phyloP scores from a whole-genome alignment of 108 stramenopile species.

The Nitzschia sp. region DNA sequence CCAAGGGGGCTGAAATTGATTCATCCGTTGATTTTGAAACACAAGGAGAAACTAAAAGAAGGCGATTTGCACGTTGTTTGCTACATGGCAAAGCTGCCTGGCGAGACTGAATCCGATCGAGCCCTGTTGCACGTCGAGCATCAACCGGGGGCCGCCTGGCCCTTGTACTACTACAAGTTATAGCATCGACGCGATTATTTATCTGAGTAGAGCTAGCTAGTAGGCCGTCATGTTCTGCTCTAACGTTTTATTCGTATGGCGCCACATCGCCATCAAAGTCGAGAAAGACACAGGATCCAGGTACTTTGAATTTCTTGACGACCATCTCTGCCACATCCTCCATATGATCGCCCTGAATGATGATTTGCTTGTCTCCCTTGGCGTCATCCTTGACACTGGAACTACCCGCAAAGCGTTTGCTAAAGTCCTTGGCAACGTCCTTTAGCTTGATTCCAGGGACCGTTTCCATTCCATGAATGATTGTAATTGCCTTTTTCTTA shows the following conservation, averaged over 20 bases:
- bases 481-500: conserved; percentile 87
- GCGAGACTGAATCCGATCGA: conserved; percentile 36
- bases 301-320: conserved; percentile 81
- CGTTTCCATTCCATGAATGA: conserved; percentile 91
- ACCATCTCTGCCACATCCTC: conserved; percentile 93
- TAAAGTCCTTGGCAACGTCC: conserved; percentile 91
- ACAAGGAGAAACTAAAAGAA: neutral
- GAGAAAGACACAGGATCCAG: conserved; percentile 67
- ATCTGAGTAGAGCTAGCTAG: no score
- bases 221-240: no score
- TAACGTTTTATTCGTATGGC: conserved; percentile 52
- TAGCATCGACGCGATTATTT: no score
- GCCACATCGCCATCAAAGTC: conserved; percentile 84
- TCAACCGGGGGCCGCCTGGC: conserved; percentile 77
- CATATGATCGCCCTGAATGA: conserved; percentile 96
- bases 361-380: conserved; percentile 72
- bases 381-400: conserved; percentile 89
- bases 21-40: conserved; percentile 30
- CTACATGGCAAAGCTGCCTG: conserved; percentile 77
- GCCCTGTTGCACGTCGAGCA: conserved; percentile 58
- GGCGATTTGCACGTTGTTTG: conserved; percentile 45
- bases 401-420: conserved; percentile 91
- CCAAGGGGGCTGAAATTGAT: conserved; percentile 80
- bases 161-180: conserved; percentile 66
- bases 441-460: conserved; percentile 91